These are phyloP conservation scores for Isoetes engelmannii DNA, from an alignment of 83 land plant genomes.

Conservation along the genomic window DNA sequence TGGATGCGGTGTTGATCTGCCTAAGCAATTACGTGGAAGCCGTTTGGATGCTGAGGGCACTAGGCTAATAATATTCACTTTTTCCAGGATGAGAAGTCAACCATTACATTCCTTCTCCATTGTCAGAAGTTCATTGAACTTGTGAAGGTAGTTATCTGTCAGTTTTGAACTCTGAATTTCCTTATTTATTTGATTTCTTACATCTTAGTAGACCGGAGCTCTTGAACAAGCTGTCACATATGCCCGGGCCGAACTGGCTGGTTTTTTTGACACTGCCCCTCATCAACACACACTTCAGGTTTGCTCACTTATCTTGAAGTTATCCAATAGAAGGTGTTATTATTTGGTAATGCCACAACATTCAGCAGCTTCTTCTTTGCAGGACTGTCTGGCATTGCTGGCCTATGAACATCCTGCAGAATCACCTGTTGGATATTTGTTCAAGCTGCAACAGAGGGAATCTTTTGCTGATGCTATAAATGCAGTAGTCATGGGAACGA, in stretches of 20 bases:
- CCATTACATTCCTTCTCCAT: constrained; percentile 62
- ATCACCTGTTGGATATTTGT: constrained; percentile 67
- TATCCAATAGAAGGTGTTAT: neutral
- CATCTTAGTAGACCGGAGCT: constrained; percentile 37
- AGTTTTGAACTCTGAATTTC: neutral
- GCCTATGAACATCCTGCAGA: constrained; percentile 76
- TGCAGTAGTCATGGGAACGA: constrained; percentile 54
- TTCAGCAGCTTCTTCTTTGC: neutral
- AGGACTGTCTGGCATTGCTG: constrained; percentile 80
- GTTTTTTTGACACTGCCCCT: constrained; percentile 32
- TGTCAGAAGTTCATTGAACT: constrained; percentile 87
- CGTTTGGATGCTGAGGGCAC: neutral
- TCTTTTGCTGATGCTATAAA: constrained; percentile 87
- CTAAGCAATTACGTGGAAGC: neutral
- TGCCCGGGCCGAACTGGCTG: constrained; percentile 53
- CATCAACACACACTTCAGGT: constrained; percentile 57
- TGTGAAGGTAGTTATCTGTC: constrained; percentile 40
- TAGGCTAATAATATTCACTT: neutral
- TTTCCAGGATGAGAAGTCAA: constrained; percentile 52
- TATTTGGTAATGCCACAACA: neutral
- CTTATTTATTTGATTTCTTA: neutral
- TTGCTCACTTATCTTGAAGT: neutral
- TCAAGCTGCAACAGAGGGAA: constrained; percentile 64
- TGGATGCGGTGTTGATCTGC: neutral
- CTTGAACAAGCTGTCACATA: constrained; percentile 71